These are phyloP conservation scores for Neoconidiobolus thromboides DNA, from an alignment of 371 early-diverging fungal species.

Conservation along the genomic window DNA sequence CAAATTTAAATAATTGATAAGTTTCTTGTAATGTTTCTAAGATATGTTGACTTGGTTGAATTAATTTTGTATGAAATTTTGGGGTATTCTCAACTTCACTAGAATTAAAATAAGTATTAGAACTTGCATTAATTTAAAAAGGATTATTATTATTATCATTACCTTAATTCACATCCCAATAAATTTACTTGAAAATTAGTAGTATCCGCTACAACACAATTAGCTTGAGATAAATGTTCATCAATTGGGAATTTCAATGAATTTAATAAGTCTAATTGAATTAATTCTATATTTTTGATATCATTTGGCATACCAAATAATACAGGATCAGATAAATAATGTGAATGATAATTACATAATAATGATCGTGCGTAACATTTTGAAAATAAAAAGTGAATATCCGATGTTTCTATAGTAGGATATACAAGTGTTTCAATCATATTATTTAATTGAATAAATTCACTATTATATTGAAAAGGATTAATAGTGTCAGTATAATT, in stretches of 20 bases:
- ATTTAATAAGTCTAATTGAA: constrained; percentile 19
- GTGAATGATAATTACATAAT: constrained; percentile 32
- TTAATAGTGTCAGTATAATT: no score
- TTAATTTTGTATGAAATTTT: no score
- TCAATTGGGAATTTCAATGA: constrained; percentile 14
- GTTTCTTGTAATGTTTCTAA: background rate
- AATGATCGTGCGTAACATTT: constrained; percentile 44
- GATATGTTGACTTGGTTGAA: background rate
- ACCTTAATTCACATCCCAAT: no score
- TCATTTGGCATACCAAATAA: constrained; percentile 35
- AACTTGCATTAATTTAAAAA: no score
- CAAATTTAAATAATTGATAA: background rate
- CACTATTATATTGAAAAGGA: no score
- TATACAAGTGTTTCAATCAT: no score
- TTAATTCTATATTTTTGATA: constrained; percentile 22
- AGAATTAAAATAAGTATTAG: no score
- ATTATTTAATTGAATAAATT: no score
- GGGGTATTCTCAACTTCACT: no score
- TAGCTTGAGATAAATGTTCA: constrained; percentile 19
- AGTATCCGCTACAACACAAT: constrained; percentile 31
- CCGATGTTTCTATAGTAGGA: background rate
- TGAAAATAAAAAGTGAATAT: constrained; percentile 22
- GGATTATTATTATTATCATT: no score
- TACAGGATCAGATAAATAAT: constrained; percentile 37
- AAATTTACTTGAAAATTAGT: constrained; percentile 15